These are phyloP conservation scores for Saksenaea vasiformis DNA, from an alignment of 371 early-diverging fungal species.

Conservation along the genomic window DNA sequence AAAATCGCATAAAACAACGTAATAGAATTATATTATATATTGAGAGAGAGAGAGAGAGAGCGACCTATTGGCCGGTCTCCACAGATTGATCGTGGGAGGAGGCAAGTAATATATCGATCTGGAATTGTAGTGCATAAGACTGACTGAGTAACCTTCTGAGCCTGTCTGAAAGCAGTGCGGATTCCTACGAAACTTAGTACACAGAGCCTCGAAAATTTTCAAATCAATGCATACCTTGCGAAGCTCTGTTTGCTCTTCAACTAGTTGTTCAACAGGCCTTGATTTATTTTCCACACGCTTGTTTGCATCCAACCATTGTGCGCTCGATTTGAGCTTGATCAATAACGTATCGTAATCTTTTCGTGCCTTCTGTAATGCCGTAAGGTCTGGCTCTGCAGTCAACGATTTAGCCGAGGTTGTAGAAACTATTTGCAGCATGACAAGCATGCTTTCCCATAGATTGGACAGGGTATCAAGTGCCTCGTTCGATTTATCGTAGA, in stretches of 20 bases:
- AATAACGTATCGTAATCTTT: conserved; percentile 33
- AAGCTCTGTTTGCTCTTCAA: neutral
- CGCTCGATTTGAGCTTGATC: conserved; percentile 18
- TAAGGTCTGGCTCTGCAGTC: conserved; percentile 40
- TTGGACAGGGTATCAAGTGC: conserved; percentile 36
- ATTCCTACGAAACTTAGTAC: conserved; percentile 22
- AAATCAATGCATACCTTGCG: neutral
- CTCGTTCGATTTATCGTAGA: conserved; percentile 28
- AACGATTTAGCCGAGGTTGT: conserved; percentile 36
- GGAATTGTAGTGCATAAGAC: conserved; percentile 47
- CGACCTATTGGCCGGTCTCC: neutral
- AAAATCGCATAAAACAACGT: neutral
- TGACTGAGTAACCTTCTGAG: conserved; percentile 39
- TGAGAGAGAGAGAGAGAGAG: too few species aligned
- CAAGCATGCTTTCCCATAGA: conserved; percentile 38
- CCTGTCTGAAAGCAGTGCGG: conserved; percentile 29
- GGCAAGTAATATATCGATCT: conserved; percentile 39
- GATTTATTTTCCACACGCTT: neutral
- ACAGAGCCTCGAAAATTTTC: neutral
- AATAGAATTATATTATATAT: neutral
- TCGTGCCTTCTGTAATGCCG: conserved; percentile 32
- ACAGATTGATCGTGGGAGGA: conserved; percentile 31
- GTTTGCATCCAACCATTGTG: conserved; percentile 31
- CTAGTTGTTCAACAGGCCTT: neutral
- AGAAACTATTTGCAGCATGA: conserved; percentile 32